Conservation (phyloP, 306 rosid genomes). For the Vicia sativa region DNA sequence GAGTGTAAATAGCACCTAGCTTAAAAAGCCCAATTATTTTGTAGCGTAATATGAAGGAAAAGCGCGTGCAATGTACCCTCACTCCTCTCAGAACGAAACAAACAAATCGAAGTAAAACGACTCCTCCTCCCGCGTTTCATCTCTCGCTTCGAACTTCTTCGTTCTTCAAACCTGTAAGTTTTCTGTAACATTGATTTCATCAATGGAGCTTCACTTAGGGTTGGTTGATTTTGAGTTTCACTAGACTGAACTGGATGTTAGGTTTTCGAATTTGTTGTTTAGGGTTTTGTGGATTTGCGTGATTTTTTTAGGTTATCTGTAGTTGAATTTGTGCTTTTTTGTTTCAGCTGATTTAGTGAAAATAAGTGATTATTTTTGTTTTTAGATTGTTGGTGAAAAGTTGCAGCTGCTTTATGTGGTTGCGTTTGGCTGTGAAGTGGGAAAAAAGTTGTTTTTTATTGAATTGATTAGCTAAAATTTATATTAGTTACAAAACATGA, state of each 20-base stretch:
- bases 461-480: not conserved
- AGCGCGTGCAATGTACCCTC: not conserved
- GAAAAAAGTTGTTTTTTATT: not conserved
- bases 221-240: not conserved
- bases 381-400: not conserved
- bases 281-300: constrained; percentile 7
- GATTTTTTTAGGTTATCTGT: not conserved
- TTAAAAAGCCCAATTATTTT: not conserved
- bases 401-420: not conserved
- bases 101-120: not conserved
- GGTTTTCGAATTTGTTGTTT: not conserved
- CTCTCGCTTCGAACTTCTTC: not conserved
- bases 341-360: not conserved
- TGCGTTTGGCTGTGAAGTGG: not conserved
- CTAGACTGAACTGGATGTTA: not conserved
- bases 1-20: not conserved
- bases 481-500: too few relatives aligned
- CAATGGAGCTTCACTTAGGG: not conserved
- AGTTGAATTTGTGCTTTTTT: not conserved
- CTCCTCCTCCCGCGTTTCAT: constrained; percentile 3
- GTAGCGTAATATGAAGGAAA: not conserved
- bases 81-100: not conserved
- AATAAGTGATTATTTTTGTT: not conserved
- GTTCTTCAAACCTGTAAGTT: constrained; percentile 23
- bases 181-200: not conserved